phyloP scores from a whole-genome alignment of 768 basidiomycete genomes.

The Amanita exitialis region DNA sequence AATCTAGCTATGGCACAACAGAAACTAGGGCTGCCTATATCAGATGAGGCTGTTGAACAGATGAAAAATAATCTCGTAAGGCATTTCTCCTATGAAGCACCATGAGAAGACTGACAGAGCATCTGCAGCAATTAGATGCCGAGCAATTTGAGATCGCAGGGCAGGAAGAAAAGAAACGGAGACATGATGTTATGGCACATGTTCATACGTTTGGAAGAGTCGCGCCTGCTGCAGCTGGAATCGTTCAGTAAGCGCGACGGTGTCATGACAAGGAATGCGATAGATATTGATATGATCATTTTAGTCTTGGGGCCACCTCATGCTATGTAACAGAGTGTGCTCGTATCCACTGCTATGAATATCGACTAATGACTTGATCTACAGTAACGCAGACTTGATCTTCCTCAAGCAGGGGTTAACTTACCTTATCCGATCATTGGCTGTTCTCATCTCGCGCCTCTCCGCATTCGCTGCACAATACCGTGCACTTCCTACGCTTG shows the following conservation, averaged over 20 bases:
- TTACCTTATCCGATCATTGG: conserved; percentile 81
- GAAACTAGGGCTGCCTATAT: conserved; percentile 83
- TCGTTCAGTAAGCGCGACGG: conserved; percentile 67
- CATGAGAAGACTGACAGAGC: background rate
- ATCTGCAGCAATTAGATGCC: conserved; percentile 61
- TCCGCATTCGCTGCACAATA: conserved; percentile 78
- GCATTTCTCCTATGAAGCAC: background rate
- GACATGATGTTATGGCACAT: conserved; percentile 99
- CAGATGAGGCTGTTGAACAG: conserved; percentile 86
- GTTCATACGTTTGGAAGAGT: conserved; percentile 95
- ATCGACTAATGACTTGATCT: background rate
- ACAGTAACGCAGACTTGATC: conserved; percentile 95
- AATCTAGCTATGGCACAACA: conserved; percentile 95
- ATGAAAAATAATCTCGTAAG: conserved; percentile 89
- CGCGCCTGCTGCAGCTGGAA: conserved; percentile 90
- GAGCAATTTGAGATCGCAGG: conserved; percentile 91
- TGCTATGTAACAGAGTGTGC: conserved; percentile 95
- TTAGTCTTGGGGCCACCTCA: conserved; percentile 88
- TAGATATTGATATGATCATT: background rate
- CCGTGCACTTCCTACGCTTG: conserved; percentile 83
- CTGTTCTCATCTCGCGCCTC: conserved; percentile 82
- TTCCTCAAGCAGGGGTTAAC: conserved; percentile 85
- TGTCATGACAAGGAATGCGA: background rate
- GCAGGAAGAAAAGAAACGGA: conserved; percentile 89
- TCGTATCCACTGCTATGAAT: background rate